Conservation (phyloP, 192 early-diverging fungal genomes). For the Linnemannia zychae region DNA sequence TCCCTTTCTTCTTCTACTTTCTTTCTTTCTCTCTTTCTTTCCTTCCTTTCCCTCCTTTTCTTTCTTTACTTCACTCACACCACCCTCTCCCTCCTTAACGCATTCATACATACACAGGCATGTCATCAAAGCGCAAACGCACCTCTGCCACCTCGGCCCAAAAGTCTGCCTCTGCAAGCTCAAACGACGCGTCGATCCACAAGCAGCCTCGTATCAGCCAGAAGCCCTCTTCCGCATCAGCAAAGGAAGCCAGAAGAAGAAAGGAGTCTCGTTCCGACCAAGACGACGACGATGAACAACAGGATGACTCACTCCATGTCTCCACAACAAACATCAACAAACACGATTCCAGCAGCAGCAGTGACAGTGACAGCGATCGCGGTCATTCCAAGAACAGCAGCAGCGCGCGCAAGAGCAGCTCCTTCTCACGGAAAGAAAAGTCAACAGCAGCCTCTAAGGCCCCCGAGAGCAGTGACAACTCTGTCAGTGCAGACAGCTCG, state of each 20-base stretch:
- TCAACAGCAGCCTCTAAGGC: not conserved
- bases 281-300: constrained; percentile 14
- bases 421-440: not conserved
- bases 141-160: constrained; percentile 19
- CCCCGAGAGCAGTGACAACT: not conserved
- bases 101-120: not conserved
- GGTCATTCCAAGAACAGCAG: not conserved
- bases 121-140: constrained; percentile 52
- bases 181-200: constrained; percentile 38
- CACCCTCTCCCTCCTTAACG: not conserved
- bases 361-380: not conserved
- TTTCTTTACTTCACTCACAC: not conserved
- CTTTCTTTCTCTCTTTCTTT: not conserved
- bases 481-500: not conserved
- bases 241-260: constrained; percentile 22
- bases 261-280: constrained; percentile 12
- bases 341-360: constrained; percentile 3
- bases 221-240: constrained; percentile 12
- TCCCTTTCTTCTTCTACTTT: not conserved
- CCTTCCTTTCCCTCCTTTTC: not conserved
- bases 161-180: constrained; percentile 14
- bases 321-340: not conserved
- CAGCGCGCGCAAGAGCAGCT: not conserved
- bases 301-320: not conserved
- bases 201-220: constrained; percentile 51